Percentiles rank a stretch among this genome's conserved stretches.
These are phyloP conservation scores for Aspergillus nidulans DNA, from an alignment of 495 filamentous ascomycete species.

Conservation along the genomic window DNA sequence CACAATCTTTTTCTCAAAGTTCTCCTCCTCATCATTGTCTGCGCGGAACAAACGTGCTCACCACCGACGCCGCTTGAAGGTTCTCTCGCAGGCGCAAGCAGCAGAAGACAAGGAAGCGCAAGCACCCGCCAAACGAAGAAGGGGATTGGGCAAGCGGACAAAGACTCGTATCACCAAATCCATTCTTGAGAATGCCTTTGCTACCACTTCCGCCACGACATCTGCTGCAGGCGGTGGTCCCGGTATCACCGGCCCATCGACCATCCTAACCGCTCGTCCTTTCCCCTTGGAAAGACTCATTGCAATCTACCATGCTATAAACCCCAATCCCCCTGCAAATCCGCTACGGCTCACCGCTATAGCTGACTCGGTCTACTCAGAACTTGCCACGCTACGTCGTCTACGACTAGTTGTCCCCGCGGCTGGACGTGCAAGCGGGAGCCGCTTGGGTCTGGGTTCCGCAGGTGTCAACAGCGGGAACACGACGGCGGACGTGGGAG, in stretches of 20 bases:
- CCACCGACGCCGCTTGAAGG: conserved; percentile 50
- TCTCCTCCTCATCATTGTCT: conserved; percentile 52
- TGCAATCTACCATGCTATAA: conserved; percentile 78
- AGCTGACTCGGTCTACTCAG: conserved; percentile 61
- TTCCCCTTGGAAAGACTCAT: conserved; percentile 85
- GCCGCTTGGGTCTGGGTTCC: conserved; percentile 23
- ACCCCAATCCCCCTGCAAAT: conserved; percentile 57
- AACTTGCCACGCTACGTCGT: conserved; percentile 76
- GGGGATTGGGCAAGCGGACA: conserved; percentile 34
- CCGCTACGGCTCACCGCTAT: conserved; percentile 43
- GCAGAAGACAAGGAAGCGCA: conserved; percentile 31
- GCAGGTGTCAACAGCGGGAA: conserved; percentile 33
- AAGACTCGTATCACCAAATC: conserved; percentile 50
- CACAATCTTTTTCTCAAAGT: conserved; percentile 77
- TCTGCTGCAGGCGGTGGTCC: conserved; percentile 31
- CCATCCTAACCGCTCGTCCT: conserved; percentile 67
- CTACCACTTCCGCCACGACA: conserved; percentile 36
- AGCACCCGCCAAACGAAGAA: conserved; percentile 29
- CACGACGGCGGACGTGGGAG: conserved; percentile 37
- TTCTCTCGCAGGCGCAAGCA: conserved; percentile 41
- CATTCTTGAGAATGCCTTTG: conserved; percentile 37
- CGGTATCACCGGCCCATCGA: conserved; percentile 60
- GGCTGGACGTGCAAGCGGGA: conserved; percentile 38
- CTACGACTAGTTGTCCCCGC: conserved; percentile 67
- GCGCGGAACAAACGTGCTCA: conserved; percentile 49